These are phyloP conservation scores for Fomes fomentarius DNA, from an alignment of 1,284 basidiomycete species.

Conservation along the genomic window DNA sequence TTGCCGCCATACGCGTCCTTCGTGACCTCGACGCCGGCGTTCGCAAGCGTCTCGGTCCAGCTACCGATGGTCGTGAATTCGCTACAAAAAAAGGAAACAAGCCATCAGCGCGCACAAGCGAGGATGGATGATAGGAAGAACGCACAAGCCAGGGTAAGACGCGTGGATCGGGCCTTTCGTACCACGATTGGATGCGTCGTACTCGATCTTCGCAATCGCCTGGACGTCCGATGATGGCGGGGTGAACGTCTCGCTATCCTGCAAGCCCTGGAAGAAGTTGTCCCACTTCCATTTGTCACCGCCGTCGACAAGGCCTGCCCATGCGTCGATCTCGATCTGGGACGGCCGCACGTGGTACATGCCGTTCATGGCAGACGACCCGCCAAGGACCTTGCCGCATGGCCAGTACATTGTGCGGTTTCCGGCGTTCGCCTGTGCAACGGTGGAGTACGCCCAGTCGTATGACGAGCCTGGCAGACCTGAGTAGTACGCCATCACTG, in stretches of 20 bases:
- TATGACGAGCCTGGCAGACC: slow-evolving; percentile 51
- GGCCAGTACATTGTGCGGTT: slow-evolving; percentile 53
- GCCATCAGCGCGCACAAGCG: not conserved
- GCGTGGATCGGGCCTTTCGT: slow-evolving; percentile 47
- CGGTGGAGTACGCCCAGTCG: slow-evolving; percentile 69
- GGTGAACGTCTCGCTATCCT: slow-evolving; percentile 51
- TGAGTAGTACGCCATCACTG: slow-evolving; percentile 52
- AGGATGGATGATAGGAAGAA: slow-evolving; percentile 8
- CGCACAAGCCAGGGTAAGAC: slow-evolving; percentile 55
- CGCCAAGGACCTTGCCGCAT: slow-evolving; percentile 71
- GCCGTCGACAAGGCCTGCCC: slow-evolving; percentile 46
- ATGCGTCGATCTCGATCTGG: slow-evolving; percentile 56
- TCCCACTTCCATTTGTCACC: slow-evolving; percentile 56
- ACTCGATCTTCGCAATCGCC: slow-evolving; percentile 42
- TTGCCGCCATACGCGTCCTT: slow-evolving; percentile 52
- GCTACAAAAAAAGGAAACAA: slow-evolving; percentile 26
- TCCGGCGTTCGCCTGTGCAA: slow-evolving; percentile 46
- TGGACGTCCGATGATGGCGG: slow-evolving; percentile 41
- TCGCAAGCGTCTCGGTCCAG: slow-evolving; percentile 52
- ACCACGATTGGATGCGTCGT: slow-evolving; percentile 47
- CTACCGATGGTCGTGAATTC: slow-evolving; percentile 50
- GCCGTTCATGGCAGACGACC: slow-evolving; percentile 72
- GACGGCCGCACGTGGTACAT: slow-evolving; percentile 65
- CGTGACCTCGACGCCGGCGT: slow-evolving; percentile 45
- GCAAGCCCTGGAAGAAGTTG: slow-evolving; percentile 51